Evolutionary conservation across 2,329 filamentous ascomycete genomes (phyloP).

Genomic region (Aurifilum marmelostoma): DNA sequence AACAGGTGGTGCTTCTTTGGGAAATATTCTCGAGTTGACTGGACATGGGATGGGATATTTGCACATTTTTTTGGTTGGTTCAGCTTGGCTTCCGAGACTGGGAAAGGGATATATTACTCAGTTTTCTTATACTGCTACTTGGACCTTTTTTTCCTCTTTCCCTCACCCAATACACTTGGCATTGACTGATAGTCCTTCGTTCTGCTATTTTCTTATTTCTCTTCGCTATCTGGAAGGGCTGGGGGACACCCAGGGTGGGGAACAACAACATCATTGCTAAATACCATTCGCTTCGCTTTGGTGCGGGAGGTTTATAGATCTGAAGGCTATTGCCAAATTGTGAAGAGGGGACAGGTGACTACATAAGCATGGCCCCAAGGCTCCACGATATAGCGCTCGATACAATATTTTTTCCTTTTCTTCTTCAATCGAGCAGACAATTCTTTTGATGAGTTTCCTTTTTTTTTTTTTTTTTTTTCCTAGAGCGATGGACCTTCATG

Average conservation of each 20-base stretch:
- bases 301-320: not conserved
- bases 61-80: not conserved
- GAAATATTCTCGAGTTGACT: not conserved
- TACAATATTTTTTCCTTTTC: not conserved
- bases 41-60: not conserved
- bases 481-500: too few species aligned
- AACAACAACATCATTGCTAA: not conserved
- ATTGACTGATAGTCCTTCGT: conserved; percentile 1
- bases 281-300: not conserved
- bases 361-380: not conserved
- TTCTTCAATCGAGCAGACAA: not conserved
- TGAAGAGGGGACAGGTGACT: not conserved
- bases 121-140: not conserved
- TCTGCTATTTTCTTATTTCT: not conserved
- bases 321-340: not conserved
- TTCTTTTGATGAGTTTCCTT: not conserved
- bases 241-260: not conserved
- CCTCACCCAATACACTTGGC: not conserved
- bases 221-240: not conserved
- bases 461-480: too few species aligned
- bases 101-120: not conserved
- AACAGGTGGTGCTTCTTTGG: conserved; percentile 1
- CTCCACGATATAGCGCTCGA: not conserved
- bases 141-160: not conserved
- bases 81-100: not conserved